Evolutionary conservation across 768 basidiomycete genomes (phyloP), one percentile per base, ranked within the genome.

Genomic region (Auricularia cornea): DNA sequence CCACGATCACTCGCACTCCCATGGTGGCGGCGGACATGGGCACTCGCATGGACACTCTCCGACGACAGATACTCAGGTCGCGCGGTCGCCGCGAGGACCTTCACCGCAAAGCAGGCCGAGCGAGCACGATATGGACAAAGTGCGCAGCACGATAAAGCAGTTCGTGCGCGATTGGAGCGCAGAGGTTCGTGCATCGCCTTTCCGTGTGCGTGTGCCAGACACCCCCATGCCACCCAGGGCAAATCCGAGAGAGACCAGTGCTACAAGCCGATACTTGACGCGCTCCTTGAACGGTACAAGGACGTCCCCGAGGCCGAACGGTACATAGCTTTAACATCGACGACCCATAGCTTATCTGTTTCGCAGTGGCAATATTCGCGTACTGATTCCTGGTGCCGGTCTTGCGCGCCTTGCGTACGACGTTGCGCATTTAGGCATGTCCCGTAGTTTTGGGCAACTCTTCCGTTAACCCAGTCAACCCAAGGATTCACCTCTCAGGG

Each of bases 401-500:
- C 80, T 98, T 1, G 94, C 92, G 1, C 82, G 95, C 52, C 76
- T 98, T 20, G 90, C 94, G 2, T 94, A 87, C 76, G 94, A 98
- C 67, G 80, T 96, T 3, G 92, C 93, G 4, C 84, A 81, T 33
- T 78, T 88, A 61, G 94, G 93, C 92, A 69, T 35, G 78, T 62
- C 33, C 1, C 20, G n/a, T 56, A 65, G 57, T 38, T 35, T 35
- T 23, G 33, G 35, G 6, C 26, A 12, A 4, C 28, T 52, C 48
- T 30, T 54, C 33, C 20, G 1, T 59, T 32, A 62, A 0, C 31
- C 28, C 16, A 60, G 16, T 26, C 3, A 26, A 11, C 0, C 65
- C n/a, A n/a, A 94, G 94, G 94, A 3, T 98, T 94, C 68, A 76
- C 89, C 1, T 93, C 90, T 66, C 94, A 96, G 73, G 94, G 90